Evolutionary conservation across 441 rosid genomes (phyloP).

Genomic region (Cnidoscolus chayamansa): DNA sequence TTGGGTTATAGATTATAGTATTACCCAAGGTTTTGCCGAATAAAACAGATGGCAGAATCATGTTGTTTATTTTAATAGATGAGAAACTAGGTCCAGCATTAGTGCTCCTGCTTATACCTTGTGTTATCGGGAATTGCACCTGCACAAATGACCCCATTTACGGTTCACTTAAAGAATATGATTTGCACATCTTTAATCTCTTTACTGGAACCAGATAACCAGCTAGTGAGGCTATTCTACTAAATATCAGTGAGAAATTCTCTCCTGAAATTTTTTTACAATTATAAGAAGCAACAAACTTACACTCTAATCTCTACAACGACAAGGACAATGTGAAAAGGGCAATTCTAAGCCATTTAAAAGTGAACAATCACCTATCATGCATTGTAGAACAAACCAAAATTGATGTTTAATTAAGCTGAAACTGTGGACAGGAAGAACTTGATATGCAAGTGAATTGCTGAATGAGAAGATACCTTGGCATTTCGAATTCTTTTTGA

Average conservation of each 20-base stretch:
- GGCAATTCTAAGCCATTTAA: not conserved
- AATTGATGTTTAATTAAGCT: not conserved
- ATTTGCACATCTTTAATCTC: not conserved
- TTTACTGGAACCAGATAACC: not conserved
- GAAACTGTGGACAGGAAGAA: not conserved
- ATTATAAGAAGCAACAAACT: too few relatives aligned
- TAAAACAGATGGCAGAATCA: slow-evolving; percentile 22
- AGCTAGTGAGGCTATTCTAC: not conserved
- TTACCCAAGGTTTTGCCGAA: slow-evolving; percentile 31
- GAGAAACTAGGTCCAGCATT: slow-evolving; percentile 15
- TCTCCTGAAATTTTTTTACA: too few relatives aligned
- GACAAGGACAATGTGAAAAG: not conserved
- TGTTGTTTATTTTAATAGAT: slow-evolving; percentile 19
- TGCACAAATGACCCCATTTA: slow-evolving; percentile 26
- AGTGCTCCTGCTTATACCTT: slow-evolving; percentile 25
- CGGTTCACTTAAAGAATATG: not conserved
- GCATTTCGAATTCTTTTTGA: slow-evolving; percentile 37
- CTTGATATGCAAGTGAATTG: not conserved
- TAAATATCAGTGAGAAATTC: too few relatives aligned
- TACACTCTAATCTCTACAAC: not conserved
- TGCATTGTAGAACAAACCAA: not conserved
- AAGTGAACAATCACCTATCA: not conserved
- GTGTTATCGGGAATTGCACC: slow-evolving; percentile 32
- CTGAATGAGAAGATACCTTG: slow-evolving; percentile 35
- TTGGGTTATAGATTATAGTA: slow-evolving; percentile 20